A percentile compares a stretch with the other conserved stretches of the same genome.
Evolutionary conservation across 768 basidiomycete species (phyloP).

Genomic region (Mycena vitilis): DNA sequence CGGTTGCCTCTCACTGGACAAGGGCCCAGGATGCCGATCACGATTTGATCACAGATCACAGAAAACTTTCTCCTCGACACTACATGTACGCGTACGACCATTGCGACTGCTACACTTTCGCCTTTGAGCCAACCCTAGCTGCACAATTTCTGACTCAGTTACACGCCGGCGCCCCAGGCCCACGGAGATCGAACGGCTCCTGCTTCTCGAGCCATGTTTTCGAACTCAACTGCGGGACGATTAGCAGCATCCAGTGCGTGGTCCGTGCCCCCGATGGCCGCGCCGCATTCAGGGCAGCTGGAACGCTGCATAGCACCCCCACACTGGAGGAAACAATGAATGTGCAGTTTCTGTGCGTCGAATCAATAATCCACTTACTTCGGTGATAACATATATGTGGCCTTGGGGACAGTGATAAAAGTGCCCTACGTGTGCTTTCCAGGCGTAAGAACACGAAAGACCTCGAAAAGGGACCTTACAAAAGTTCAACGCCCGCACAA

Average conservation of each 20-base stretch:
- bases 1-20: too few species aligned
- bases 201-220: slow-evolving; percentile 49
- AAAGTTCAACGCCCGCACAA: slow-evolving; percentile 64
- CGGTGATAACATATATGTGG: slow-evolving; percentile 69
- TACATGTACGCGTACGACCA: too few species aligned
- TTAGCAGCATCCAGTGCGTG: slow-evolving; percentile 60
- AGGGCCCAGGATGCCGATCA: too few species aligned
- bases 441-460: not conserved
- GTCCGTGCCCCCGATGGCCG: slow-evolving; percentile 59
- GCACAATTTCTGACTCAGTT: too few species aligned
- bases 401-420: slow-evolving; percentile 69
- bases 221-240: slow-evolving; percentile 58
- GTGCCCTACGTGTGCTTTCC: slow-evolving; percentile 54
- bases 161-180: slow-evolving; percentile 37
- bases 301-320: slow-evolving; percentile 64
- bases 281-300: slow-evolving; percentile 69
- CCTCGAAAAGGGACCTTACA: slow-evolving; percentile 45
- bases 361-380: slow-evolving; percentile 50
- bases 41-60: too few species aligned
- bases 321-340: slow-evolving; percentile 52
- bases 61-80: too few species aligned
- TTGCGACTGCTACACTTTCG: too few species aligned
- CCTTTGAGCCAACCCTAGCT: too few species aligned
- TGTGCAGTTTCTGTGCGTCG: not conserved
- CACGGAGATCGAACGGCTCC: slow-evolving; percentile 48